Base-by-base conservation (phyloP, 345 rosid genomes). In the Excoecaria cochinchinensis region DNA sequence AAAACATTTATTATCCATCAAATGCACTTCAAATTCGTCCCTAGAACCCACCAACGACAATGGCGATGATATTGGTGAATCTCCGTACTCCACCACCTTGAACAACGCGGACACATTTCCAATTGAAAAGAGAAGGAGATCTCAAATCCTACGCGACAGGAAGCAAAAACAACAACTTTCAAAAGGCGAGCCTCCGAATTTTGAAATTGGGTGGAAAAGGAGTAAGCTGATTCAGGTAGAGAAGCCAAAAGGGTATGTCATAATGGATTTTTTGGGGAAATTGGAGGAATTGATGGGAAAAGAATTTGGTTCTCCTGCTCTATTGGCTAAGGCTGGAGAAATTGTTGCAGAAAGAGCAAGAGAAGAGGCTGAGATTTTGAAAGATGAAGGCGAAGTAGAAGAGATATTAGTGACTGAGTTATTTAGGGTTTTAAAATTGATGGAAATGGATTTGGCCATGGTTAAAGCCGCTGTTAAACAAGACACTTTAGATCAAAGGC, bases 401-500 rank as follows among this genome's bases (percentile, higher is more conserved):
- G 97, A 89, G 17, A 87, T 92, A 79, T 82, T 92, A 93, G 95
- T 92, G 70, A 92, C 93, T 7, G 97, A 92, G 81, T 77, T 94
- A 78, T 88, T 78, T n/a, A 90, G 98, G 77, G 98, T 94, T 48
- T 82, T 94, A 89, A 90, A 80, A 85, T 65, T 92, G 89, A 89
- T 92, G 97, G 97, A 94, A 90, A 94, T 94, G 98, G 98, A 94
- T 76, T 84, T 94, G 77, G 97, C 92, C 12, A 91, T 94, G 98
- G 97, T 92, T 2, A 92, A 89, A 84, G 97, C 93, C 72, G 88
- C 98, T 3, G 90, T 92, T 2, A 92, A 92, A 57, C 89, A 89
- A 67, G 95, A 91, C 55, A 94, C 98, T 55, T 64, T 94, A 76
- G 75, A 38, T 61, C 85, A 91, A 81, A 88, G 98, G 83, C 78